These are phyloP conservation scores for Aaosphaeria pasadenensis DNA, from an alignment of 2,329 filamentous ascomycete species.

Conservation along the genomic window DNA sequence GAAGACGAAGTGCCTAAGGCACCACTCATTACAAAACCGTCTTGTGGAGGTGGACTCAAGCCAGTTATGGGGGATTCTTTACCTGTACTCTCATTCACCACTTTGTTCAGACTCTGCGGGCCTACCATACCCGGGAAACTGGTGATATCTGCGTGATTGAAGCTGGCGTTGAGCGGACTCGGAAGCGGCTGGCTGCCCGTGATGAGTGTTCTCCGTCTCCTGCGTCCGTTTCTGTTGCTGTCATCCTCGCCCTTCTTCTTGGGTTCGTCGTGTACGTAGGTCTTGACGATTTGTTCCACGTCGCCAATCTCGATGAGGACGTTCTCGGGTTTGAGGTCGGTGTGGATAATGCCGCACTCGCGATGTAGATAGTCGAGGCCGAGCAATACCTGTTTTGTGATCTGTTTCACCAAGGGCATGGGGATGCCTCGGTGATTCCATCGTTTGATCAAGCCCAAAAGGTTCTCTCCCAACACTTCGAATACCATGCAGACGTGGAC, in stretches of 20 bases:
- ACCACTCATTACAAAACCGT: conserved; percentile 54
- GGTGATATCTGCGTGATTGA: conserved; percentile 71
- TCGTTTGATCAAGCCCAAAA: conserved; percentile 92
- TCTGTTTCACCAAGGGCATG: conserved; percentile 95
- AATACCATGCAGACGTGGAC: conserved; percentile 99
- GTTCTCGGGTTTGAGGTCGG: conserved; percentile 95
- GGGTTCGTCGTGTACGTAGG: conserved; percentile 80
- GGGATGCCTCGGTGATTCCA: conserved; percentile 98
- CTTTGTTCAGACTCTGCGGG: conserved; percentile 75
- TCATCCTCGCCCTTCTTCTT: conserved; percentile 70
- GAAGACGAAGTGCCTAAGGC: conserved; percentile 50
- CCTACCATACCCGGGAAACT: conserved; percentile 50
- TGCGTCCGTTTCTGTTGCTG: conserved; percentile 85
- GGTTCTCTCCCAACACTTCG: conserved; percentile 92
- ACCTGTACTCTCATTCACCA: conserved; percentile 72
- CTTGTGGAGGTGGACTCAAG: conserved; percentile 39
- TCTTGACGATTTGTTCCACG: conserved; percentile 97
- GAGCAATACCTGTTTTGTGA: conserved; percentile 94
- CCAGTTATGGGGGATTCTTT: conserved; percentile 45
- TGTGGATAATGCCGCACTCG: conserved; percentile 98
- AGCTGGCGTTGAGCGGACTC: conserved; percentile 88
- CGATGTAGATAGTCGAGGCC: conserved; percentile 95
- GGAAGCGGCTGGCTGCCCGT: conserved; percentile 95
- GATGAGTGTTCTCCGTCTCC: conserved; percentile 88
- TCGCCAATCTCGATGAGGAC: conserved; percentile 98